Conservation (phyloP, 169 alveolate genomes). For the Eimeria acervulina region DNA sequence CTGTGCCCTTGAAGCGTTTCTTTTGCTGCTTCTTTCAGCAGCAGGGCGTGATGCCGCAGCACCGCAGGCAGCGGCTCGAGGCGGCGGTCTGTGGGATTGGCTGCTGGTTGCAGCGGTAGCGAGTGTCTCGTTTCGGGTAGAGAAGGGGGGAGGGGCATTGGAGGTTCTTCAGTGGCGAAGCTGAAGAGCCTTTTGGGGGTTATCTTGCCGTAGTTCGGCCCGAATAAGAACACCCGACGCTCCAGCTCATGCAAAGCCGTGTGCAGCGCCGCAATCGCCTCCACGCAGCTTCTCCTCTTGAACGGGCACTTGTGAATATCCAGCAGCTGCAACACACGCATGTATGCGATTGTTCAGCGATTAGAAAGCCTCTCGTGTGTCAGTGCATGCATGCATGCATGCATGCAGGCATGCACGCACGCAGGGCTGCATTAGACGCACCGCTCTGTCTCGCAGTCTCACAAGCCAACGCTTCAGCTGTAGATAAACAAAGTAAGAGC, state of each 20-base stretch:
- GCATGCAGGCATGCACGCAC: background rate
- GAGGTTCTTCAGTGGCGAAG: background rate
- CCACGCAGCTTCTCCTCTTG: background rate
- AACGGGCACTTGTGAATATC: constrained; percentile 17
- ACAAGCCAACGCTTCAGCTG: constrained; percentile 32
- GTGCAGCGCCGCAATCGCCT: background rate
- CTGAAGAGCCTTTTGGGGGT: background rate
- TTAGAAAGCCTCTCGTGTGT: no score
- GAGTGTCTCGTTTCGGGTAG: background rate
- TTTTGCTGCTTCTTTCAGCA: background rate
- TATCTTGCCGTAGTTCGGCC: background rate
- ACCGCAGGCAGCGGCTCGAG: background rate
- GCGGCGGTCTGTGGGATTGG: background rate
- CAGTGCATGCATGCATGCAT: background rate
- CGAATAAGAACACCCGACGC: background rate
- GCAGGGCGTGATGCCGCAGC: background rate
- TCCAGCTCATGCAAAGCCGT: constrained; percentile 9
- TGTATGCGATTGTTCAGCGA: no score
- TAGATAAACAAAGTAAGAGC: background rate
- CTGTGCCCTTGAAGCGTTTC: background rate
- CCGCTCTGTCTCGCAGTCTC: background rate
- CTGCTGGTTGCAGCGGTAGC: constrained; percentile 4
- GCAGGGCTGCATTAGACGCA: background rate
- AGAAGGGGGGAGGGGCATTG: background rate
- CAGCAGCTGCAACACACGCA: background rate